A percentile compares a stretch with the other conserved stretches of the same genome.
Evolutionary conservation across 176 grass and related monocot species (phyloP).

Genomic region (Oryza coarctata): DNA sequence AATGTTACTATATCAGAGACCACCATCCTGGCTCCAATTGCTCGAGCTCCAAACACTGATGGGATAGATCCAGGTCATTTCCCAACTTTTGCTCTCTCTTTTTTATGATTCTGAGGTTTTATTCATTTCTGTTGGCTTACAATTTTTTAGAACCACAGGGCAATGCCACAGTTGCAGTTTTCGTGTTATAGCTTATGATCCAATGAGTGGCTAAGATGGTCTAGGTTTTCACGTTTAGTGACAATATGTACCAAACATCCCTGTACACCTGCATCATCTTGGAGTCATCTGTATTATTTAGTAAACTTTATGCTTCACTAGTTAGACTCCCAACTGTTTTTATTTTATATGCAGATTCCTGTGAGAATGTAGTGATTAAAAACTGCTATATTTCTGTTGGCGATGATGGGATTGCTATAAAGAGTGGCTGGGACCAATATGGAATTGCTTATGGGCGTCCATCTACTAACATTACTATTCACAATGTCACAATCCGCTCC

Average conservation of each 20-base stretch:
- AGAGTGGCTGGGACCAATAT: conserved; percentile 96
- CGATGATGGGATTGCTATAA: conserved; percentile 93
- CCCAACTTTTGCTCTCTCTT: background rate
- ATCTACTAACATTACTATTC: conserved; percentile 75
- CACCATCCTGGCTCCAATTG: conserved; percentile 75
- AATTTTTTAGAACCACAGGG: background rate
- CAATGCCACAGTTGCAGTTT: background rate
- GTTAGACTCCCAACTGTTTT: background rate
- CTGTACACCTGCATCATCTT: background rate
- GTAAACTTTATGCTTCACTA: conserved; percentile 18
- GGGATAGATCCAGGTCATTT: conserved; percentile 87
- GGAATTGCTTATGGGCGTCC: conserved; percentile 85
- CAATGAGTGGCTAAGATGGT: background rate
- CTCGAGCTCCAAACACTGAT: conserved; percentile 87
- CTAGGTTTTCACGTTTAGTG: background rate
- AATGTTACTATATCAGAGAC: conserved; percentile 73
- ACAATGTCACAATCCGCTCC: conserved; percentile 66
- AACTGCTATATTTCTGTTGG: conserved; percentile 94
- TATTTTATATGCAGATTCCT: conserved; percentile 65
- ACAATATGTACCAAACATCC: background rate
- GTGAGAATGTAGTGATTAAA: conserved; percentile 71
- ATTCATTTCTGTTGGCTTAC: conserved; percentile 4
- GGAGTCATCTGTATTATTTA: background rate
- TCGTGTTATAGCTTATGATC: background rate
- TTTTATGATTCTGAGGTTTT: conserved; percentile 9